Evolutionary conservation across 192 early-diverging fungal genomes (phyloP).

Genomic region (Podila epicladia): DNA sequence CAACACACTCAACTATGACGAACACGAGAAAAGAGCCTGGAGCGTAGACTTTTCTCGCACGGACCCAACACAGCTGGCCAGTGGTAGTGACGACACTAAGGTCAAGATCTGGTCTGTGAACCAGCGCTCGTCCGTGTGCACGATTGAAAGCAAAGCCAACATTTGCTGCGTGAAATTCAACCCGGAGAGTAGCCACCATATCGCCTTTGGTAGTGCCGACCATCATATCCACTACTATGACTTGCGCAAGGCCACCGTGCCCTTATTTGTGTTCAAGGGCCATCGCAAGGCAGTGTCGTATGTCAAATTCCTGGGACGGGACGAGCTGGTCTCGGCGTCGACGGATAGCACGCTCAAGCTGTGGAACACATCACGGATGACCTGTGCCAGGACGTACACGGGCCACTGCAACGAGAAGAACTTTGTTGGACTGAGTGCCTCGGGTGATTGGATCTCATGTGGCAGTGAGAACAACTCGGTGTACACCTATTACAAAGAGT

Average conservation of each 20-base stretch:
- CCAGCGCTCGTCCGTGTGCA: conserved; percentile 74
- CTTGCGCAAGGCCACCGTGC: conserved; percentile 73
- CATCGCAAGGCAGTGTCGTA: conserved; percentile 96
- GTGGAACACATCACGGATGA: conserved; percentile 71
- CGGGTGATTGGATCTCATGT: conserved; percentile 88
- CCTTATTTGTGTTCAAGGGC: conserved; percentile 81
- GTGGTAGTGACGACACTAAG: conserved; percentile 92
- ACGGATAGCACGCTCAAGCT: conserved; percentile 92
- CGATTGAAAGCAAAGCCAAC: conserved; percentile 88
- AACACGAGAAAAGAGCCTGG: conserved; percentile 95
- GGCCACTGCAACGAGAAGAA: conserved; percentile 96
- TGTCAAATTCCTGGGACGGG: conserved; percentile 82
- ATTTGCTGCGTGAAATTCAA: conserved; percentile 96
- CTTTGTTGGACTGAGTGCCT: conserved; percentile 93
- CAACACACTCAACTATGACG: conserved; percentile 73
- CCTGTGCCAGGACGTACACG: conserved; percentile 75
- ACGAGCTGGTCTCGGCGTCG: conserved; percentile 89
- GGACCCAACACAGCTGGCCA: conserved; percentile 84
- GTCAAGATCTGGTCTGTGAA: conserved; percentile 91
- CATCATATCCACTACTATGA: conserved; percentile 95
- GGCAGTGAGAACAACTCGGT: conserved; percentile 95
- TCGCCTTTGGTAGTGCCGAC: conserved; percentile 94
- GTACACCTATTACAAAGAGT: conserved; percentile 82
- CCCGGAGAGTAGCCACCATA: conserved; percentile 73
- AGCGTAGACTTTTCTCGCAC: conserved; percentile 85